Evolutionary conservation across 169 alveolate genomes (phyloP).

Genomic region (Cryptosporidium muris): DNA sequence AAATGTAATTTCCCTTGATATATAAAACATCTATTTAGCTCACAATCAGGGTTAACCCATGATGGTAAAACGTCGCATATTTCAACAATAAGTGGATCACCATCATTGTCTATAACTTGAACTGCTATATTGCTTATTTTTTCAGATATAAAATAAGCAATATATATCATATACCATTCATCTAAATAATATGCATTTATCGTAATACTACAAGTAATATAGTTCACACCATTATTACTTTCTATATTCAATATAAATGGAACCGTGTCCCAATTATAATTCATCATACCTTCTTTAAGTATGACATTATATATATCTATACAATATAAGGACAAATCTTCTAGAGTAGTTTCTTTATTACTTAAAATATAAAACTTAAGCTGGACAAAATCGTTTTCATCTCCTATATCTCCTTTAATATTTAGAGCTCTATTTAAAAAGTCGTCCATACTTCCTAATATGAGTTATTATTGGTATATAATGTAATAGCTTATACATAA

Average conservation of each 20-base stretch:
- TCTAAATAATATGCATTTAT: constrained; percentile 27
- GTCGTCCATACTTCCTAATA: constrained; percentile 10
- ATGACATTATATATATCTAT: not conserved
- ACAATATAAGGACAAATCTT: not conserved
- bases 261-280: constrained; percentile 63
- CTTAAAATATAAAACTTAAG: constrained; percentile 17
- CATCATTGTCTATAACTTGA: constrained; percentile 2
- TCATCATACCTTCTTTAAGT: constrained; percentile 16
- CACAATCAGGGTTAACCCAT: constrained; percentile 45
- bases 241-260: constrained; percentile 28
- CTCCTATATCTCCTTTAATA: constrained; percentile 20
- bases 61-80: constrained; percentile 32
- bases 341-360: not conserved
- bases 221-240: constrained; percentile 6
- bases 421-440: constrained; percentile 24
- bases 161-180: constrained; percentile 44
- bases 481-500: not conserved
- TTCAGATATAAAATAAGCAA: constrained; percentile 24
- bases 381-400: constrained; percentile 7
- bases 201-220: constrained; percentile 7
- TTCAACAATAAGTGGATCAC: constrained; percentile 36
- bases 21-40: constrained; percentile 44
- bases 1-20: constrained; percentile 18
- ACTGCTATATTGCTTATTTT: constrained; percentile 1
- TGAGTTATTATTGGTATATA: not conserved